Evolutionary conservation across 2,329 filamentous ascomycete genomes (phyloP).

Genomic region (Aspergillus sp.): DNA sequence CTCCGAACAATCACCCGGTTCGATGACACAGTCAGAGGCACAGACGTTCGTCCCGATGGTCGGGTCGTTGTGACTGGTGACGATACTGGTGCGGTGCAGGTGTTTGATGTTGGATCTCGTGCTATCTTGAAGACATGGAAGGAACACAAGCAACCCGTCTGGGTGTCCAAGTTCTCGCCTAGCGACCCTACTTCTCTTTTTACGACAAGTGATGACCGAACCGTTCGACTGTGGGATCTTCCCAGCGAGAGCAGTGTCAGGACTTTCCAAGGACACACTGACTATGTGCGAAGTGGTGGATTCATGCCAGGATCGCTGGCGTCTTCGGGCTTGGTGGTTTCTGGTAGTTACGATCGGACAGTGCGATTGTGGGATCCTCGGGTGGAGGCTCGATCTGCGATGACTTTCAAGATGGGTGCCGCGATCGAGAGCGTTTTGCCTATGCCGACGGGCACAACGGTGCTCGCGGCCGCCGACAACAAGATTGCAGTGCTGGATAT

Average conservation of each 20-base stretch:
- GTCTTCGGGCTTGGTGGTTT: slow-evolving; percentile 68
- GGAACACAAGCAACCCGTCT: slow-evolving; percentile 89
- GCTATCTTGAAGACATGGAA: slow-evolving; percentile 95
- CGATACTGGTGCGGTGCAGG: slow-evolving; percentile 86
- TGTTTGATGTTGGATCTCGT: slow-evolving; percentile 85
- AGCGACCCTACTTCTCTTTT: slow-evolving; percentile 80
- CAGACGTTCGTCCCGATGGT: slow-evolving; percentile 83
- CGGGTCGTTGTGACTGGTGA: slow-evolving; percentile 87
- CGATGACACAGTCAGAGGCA: slow-evolving; percentile 83
- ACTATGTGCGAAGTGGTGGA: slow-evolving; percentile 83
- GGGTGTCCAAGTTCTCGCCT: slow-evolving; percentile 88
- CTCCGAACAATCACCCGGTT: slow-evolving; percentile 94
- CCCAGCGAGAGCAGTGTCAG: slow-evolving; percentile 70
- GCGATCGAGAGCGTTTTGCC: slow-evolving; percentile 85
- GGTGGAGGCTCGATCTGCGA: slow-evolving; percentile 63
- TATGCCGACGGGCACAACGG: slow-evolving; percentile 77
- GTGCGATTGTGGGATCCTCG: slow-evolving; percentile 92
- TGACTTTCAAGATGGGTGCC: slow-evolving; percentile 92
- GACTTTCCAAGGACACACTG: slow-evolving; percentile 79
- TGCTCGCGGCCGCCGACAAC: slow-evolving; percentile 80
- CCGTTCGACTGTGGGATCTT: slow-evolving; percentile 90
- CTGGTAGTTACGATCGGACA: slow-evolving; percentile 90
- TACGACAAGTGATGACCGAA: slow-evolving; percentile 87
- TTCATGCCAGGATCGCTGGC: slow-evolving; percentile 70
- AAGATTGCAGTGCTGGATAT: slow-evolving; percentile 88